Evolutionary conservation across 257 asterid genomes (phyloP).

Genomic region (Nicotiana paniculata): DNA sequence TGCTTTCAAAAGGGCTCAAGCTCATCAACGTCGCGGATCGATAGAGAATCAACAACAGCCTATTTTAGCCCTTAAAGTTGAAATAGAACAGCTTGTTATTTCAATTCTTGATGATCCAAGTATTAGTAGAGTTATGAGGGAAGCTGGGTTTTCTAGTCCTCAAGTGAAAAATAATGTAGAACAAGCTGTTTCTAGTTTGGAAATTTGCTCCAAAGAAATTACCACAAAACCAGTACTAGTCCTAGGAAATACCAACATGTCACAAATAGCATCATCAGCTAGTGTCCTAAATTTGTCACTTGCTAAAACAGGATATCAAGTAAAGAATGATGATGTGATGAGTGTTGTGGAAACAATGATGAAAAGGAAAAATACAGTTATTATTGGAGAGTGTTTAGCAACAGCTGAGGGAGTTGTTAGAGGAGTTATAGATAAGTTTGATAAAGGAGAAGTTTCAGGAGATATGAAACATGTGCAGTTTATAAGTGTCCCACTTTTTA

Average conservation of each 20-base stretch:
- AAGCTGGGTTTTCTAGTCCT: constrained; percentile 85
- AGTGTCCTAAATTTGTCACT: constrained; percentile 14
- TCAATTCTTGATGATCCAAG: constrained; percentile 94
- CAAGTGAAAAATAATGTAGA: constrained; percentile 81
- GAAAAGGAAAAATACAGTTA: constrained; percentile 48
- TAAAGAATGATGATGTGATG: constrained; percentile 39
- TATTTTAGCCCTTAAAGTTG: constrained; percentile 70
- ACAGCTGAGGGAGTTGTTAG: constrained; percentile 47
- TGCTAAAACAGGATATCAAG: constrained; percentile 15
- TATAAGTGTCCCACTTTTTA: constrained; percentile 70
- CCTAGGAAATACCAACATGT: constrained; percentile 22
- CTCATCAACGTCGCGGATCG: constrained; percentile 88
- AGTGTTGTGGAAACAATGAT: constrained; percentile 56
- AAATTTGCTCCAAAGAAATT: constrained; percentile 26
- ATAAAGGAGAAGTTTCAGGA: constrained; percentile 43
- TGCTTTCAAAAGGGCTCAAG: constrained; percentile 92
- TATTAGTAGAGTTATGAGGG: constrained; percentile 95
- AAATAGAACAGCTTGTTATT: constrained; percentile 67
- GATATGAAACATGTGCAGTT: constrained; percentile 65
- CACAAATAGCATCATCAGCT: constrained; percentile 11
- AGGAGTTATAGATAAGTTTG: constrained; percentile 61
- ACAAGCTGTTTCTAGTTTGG: constrained; percentile 32
- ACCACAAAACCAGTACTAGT: constrained; percentile 20
- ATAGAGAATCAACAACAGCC: constrained; percentile 79
- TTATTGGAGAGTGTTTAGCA: constrained; percentile 43